Evolutionary conservation across 306 rosid species (phyloP), one percentile per base, ranked within the genome.

Genomic region (Carpinus fangiana): DNA sequence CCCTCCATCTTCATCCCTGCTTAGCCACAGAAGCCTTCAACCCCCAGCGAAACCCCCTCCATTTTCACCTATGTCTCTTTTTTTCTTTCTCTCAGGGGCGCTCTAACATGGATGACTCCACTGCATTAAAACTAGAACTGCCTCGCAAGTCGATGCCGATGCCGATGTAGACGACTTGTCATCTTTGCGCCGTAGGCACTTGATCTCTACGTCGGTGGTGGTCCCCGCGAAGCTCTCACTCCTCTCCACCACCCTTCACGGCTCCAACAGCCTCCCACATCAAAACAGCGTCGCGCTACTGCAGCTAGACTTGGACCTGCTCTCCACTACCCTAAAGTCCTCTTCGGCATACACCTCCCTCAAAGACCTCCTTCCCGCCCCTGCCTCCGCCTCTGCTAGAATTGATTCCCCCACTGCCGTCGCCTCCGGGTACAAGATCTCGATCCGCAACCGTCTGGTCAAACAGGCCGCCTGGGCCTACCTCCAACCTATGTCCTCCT

Each of bases 391-490:
- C n/a, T n/a, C n/a, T n/a, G n/a, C n/a, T n/a, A 8, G 51, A 38
- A 8, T 36, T 45, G 66, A 80, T 1, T 78, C 83, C 38, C 56
- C 85, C 57, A 47, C 81, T 51, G 71, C 75, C 73, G 20, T 65
- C 1, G 55, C 43, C 86, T 81, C 89, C 75, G 81, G 84, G 77
- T 78, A 76, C 78, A 86, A 92, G 84, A 90, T 91, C 80, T 81
- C 90, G 45, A 86, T 88, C 84, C 87, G 88, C 26, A 86, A 88
- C 82, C 92, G 85, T 65, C 97, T 94, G 2, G 99, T 95, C 3
- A 93, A 95, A 84, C 99, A 91, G 67, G 98, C 97, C 21, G 97
- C 99, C 18, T 89, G 97, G 97, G 98, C 97, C 52, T 91, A 95
- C 86, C 98, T 91, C 18, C 98, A 87, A 78, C 97, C 98, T 82